These are phyloP conservation scores for Gossypium lobatum DNA, from an alignment of 441 rosid species.

Conservation along the genomic window DNA sequence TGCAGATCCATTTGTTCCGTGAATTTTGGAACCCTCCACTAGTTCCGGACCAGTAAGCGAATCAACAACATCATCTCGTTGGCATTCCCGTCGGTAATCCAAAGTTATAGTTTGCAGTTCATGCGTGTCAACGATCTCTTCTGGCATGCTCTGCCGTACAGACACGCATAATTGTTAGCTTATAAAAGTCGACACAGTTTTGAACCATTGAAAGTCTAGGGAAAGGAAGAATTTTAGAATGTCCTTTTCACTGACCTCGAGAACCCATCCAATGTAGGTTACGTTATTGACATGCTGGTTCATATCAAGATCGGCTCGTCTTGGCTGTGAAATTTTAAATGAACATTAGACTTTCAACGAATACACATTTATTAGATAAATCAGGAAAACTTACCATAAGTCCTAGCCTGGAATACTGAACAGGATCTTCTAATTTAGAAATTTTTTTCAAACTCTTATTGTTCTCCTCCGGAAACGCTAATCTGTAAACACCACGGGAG, in stretches of 20 bases:
- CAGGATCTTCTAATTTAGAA: conserved; percentile 67
- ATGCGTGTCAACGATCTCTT: conserved; percentile 73
- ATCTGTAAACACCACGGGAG: conserved; percentile 33
- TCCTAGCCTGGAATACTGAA: conserved; percentile 61
- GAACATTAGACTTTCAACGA: conserved; percentile 7
- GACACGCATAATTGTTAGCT: conserved; percentile 2
- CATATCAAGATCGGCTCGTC: conserved; percentile 97
- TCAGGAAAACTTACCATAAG: conserved; percentile 51
- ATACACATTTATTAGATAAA: not conserved
- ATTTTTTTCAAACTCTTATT: conserved; percentile 75
- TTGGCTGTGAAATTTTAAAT: conserved; percentile 49
- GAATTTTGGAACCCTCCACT: conserved; percentile 22
- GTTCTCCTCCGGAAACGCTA: conserved; percentile 81
- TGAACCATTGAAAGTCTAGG: not conserved
- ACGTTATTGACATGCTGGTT: conserved; percentile 96
- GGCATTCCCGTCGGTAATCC: conserved; percentile 89
- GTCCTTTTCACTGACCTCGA: conserved; percentile 55
- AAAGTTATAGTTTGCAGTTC: conserved; percentile 81
- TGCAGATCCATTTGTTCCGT: conserved; percentile 54
- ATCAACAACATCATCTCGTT: conserved; percentile 77
- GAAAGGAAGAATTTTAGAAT: not conserved
- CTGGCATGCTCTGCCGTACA: conserved; percentile 78
- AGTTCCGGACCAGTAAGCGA: conserved; percentile 61
- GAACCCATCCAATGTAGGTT: conserved; percentile 89
- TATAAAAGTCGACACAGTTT: not conserved